These are phyloP conservation scores for Apiosordaria backusii DNA, from an alignment of 495 filamentous ascomycete genomes.

Conservation along the genomic window DNA sequence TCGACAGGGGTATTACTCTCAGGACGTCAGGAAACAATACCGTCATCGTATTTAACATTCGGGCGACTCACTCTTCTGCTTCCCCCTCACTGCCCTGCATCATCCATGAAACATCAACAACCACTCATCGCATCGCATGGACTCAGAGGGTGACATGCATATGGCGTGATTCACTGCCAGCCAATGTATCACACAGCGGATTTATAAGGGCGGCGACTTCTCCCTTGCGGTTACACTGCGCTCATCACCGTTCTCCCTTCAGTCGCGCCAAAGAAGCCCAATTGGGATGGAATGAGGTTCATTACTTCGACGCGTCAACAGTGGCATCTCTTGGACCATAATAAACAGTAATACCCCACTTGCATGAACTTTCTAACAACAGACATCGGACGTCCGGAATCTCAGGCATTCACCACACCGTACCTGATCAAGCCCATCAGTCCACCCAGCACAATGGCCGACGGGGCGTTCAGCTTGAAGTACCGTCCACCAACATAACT, in stretches of 20 bases:
- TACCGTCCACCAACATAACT: slow-evolving; percentile 61
- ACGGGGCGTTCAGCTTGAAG: slow-evolving; percentile 57
- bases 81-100: background rate
- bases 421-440: slow-evolving; percentile 63
- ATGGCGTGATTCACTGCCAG: background rate
- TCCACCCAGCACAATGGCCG: slow-evolving; percentile 65
- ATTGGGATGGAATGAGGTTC: background rate
- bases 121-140: background rate
- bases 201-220: background rate
- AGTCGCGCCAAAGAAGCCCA: background rate
- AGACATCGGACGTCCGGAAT: background rate
- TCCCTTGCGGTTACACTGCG: background rate
- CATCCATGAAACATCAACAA: background rate
- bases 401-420: slow-evolving; percentile 44
- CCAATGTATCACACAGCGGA: background rate
- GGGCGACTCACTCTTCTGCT: too few relatives aligned
- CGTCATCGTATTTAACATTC: background rate
- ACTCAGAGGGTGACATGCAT: too few relatives aligned
- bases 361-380: too few relatives aligned
- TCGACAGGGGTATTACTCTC: too few relatives aligned
- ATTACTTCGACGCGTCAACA: background rate
- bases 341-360: too few relatives aligned
- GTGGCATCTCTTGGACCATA: background rate
- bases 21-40: too few relatives aligned
- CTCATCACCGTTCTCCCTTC: background rate